phyloP scores from a whole-genome alignment of 768 basidiomycete genomes.

The Serendipita vermifera region DNA sequence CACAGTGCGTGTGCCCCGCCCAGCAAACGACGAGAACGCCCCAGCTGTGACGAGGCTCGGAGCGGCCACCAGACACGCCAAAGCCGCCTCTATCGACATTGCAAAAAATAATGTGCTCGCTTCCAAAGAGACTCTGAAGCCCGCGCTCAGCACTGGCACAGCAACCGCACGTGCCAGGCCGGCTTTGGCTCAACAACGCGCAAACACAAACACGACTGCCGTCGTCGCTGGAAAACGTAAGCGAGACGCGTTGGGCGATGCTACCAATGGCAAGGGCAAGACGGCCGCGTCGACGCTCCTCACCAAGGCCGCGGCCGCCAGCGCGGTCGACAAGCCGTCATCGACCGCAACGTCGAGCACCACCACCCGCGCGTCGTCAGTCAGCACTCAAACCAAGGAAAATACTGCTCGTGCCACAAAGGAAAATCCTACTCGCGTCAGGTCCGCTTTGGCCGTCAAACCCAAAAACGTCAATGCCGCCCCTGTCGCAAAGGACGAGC shows the following conservation, averaged over 20 bases:
- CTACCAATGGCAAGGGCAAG: slow-evolving; percentile 30
- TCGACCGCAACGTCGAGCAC: slow-evolving; percentile 25
- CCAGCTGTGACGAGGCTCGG: background rate
- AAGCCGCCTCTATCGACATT: too few relatives aligned
- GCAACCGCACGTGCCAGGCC: background rate
- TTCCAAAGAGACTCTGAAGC: background rate
- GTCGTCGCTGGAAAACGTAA: slow-evolving; percentile 52
- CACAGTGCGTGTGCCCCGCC: background rate
- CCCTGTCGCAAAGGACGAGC: slow-evolving; percentile 14
- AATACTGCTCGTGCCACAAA: slow-evolving; percentile 18
- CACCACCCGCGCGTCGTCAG: slow-evolving; percentile 16
- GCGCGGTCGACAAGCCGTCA: slow-evolving; percentile 38
- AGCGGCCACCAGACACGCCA: background rate
- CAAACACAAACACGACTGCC: slow-evolving; percentile 15
- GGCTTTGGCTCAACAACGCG: background rate
- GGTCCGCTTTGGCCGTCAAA: background rate
- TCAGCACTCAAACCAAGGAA: slow-evolving; percentile 22
- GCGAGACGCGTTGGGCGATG: slow-evolving; percentile 62
- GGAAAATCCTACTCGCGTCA: too few relatives aligned
- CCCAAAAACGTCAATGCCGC: background rate
- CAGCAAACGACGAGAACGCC: slow-evolving; percentile 5
- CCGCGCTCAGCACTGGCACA: background rate
- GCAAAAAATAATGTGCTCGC: too few relatives aligned
- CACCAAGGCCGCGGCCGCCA: slow-evolving; percentile 15
- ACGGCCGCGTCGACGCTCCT: slow-evolving; percentile 17